Evolutionary conservation across 495 filamentous ascomycete genomes (phyloP).

Genomic region (Aspergillus bertholletiae): DNA sequence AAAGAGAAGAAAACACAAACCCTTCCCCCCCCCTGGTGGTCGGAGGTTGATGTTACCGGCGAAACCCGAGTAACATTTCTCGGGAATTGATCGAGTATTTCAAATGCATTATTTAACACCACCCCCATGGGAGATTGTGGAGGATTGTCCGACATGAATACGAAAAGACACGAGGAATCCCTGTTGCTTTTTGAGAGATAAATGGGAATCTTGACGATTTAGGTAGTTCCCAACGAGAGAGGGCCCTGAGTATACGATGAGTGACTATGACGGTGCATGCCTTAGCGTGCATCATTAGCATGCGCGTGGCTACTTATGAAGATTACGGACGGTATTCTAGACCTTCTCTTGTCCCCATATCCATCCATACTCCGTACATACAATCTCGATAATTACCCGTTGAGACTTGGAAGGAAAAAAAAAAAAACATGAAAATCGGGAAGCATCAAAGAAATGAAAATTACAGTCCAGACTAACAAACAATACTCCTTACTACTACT

Average conservation of each 20-base stretch:
- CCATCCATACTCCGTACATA: no score
- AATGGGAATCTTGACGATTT: not conserved
- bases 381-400: no score
- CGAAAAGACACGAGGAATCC: not conserved
- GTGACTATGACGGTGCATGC: not conserved
- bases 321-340: slow-evolving; percentile 10
- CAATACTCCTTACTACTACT: no score
- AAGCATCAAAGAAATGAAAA: no score
- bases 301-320: slow-evolving; percentile 5
- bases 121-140: no score
- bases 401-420: no score
- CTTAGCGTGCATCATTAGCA: not conserved
- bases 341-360: not conserved
- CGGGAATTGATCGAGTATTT: not conserved
- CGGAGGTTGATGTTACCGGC: not conserved
- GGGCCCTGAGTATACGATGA: not conserved
- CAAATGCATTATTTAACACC: no score
- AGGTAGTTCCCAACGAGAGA: not conserved
- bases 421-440: no score
- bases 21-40: not conserved
- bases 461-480: no score
- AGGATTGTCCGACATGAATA: not conserved
- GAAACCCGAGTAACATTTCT: not conserved
- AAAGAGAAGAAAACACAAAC: no score
- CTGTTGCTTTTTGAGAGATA: not conserved